Percentiles rank a stretch among this genome's conserved stretches.
Evolutionary conservation across 2,329 filamentous ascomycete genomes (phyloP).

Genomic region (Cladophialophora immunda): DNA sequence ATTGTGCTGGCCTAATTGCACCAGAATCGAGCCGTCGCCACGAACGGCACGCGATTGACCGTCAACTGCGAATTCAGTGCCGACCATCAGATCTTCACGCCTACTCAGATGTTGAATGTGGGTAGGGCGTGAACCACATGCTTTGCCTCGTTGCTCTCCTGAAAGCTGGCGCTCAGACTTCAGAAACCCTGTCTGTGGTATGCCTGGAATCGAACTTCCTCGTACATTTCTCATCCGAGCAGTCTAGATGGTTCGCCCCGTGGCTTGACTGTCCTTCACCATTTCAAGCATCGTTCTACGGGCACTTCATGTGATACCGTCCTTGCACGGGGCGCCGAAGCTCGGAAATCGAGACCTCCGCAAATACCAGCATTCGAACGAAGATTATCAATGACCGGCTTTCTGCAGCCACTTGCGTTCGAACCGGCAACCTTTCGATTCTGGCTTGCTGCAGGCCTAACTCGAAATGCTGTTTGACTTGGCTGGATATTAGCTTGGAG

Average conservation of each 20-base stretch:
- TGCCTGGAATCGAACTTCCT: not conserved
- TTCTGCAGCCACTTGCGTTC: not conserved
- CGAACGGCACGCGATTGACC: not conserved
- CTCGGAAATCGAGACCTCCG: not conserved
- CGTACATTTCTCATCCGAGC: not conserved
- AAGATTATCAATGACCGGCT: not conserved
- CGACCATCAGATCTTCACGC: not conserved
- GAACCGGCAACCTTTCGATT: not conserved
- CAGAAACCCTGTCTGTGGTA: not conserved
- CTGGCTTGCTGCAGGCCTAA: not conserved
- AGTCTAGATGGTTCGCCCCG: not conserved
- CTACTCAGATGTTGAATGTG: not conserved
- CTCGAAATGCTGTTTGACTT: not conserved
- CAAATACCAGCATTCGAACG: not conserved
- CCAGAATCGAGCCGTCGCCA: not conserved
- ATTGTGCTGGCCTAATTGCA: not conserved
- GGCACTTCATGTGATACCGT: not conserved
- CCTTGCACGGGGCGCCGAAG: not conserved
- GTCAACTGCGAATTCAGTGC: not conserved
- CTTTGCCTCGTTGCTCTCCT: not conserved
- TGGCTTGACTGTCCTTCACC: not conserved
- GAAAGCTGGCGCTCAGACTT: not conserved
- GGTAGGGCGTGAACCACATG: not conserved
- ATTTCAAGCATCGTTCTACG: not conserved
- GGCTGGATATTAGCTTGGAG: not conserved